Percentiles rank a stretch among this genome's conserved stretches.
Conservation (phyloP, 2,329 filamentous ascomycete genomes). For the Emergomyces africanus region DNA sequence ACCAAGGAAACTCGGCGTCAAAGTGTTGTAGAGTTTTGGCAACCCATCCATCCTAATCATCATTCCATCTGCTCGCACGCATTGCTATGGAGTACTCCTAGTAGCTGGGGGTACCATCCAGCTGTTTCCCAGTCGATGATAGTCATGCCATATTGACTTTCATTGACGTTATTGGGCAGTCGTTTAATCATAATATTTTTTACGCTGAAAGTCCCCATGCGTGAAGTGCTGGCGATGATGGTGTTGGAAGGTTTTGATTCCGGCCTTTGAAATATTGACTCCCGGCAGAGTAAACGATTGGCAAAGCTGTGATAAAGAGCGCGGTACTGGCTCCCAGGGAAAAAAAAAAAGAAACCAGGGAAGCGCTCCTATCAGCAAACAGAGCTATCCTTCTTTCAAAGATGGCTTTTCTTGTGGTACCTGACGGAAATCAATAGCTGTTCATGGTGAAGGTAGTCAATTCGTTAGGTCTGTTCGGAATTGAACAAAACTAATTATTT, state of each 20-base stretch:
- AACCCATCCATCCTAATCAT: conserved; percentile 24
- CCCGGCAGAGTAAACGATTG: background rate
- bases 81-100: conserved; percentile 27
- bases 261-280: background rate
- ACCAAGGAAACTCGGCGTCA: conserved; percentile 20
- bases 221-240: conserved; percentile 13
- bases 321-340: background rate
- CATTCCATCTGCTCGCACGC: conserved; percentile 20
- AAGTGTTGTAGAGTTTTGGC: conserved; percentile 19
- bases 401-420: too few relatives aligned
- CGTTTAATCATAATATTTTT: conserved; percentile 19
- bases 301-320: conserved; percentile 2
- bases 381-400: too few relatives aligned
- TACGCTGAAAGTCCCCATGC: conserved; percentile 20
- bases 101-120: conserved; percentile 29
- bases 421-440: too few relatives aligned
- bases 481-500: too few relatives aligned
- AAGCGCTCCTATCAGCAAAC: too few relatives aligned
- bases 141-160: conserved; percentile 13
- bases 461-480: too few relatives aligned
- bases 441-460: too few relatives aligned
- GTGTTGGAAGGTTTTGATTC: background rate
- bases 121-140: conserved; percentile 30
- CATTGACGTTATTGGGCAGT: background rate
- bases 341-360: too few relatives aligned